Evolutionary conservation across 1,284 basidiomycete genomes (phyloP), one percentile per base, ranked within the genome.

Genomic region (Apiotrichum brassicae): DNA sequence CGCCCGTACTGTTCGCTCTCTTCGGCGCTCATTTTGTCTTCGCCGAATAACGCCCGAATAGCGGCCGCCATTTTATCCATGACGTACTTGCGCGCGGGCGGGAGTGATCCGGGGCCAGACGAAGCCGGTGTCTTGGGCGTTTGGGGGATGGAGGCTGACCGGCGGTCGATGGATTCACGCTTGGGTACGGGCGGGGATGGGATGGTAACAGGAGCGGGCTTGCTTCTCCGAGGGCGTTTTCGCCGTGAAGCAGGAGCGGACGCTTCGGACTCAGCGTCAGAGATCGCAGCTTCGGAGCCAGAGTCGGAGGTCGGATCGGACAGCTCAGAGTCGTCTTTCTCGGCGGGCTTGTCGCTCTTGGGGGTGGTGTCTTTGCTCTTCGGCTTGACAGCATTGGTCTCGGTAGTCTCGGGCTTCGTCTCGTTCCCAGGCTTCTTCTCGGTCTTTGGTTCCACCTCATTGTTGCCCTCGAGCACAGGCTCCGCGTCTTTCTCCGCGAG

Each of bases 1-100:
- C 25, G 37, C 2, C 54, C 62, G 42, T 62, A 68, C 25, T 28
- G 28, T 13, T 53, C 49, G 1, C 51, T 57, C 18, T 58, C 51
- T 13, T 44, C 53, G 2, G 54, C 58, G 5, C 49, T 49, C 53
- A 60, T 52, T 12, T 23, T 38, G 4, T 51, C 59, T 14, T 46
- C 44, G 6, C 52, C 62, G 34, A 69, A 69, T 5, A 70, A 44
- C 11, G 32, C 40, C 24, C 56, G 46, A 23, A 67, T 46, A 2
- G 61, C 48, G 3, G 37, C 50, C 3, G 45, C 48, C 35, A 71
- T 45, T 43, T 64, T 65, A 28, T 62, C 61, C n/a, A 60, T 48
- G 7, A 69, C 64, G 36, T 63, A 65, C 33, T 56, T 53, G 16
- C 70, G 53, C 4, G 64, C 63, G 1, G 67, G 63, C 1, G 62